These are phyloP conservation scores for Cyberlindnera mrakii DNA, from an alignment of 805 yeast species.

Conservation along the genomic window DNA sequence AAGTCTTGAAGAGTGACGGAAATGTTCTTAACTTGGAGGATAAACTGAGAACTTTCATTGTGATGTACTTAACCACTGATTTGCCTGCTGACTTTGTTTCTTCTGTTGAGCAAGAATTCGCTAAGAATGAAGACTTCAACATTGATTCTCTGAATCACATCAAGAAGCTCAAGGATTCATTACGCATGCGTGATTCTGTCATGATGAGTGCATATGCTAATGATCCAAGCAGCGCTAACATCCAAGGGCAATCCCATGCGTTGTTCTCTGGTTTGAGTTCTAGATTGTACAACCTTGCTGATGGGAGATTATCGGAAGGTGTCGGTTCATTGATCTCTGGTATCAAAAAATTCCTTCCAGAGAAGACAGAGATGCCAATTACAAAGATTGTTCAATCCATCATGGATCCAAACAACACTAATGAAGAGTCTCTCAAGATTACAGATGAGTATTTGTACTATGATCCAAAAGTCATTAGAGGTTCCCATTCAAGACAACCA, in stretches of 20 bases:
- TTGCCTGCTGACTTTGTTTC: conserved; percentile 43
- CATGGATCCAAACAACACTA: conserved; percentile 72
- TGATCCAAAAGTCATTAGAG: conserved; percentile 83
- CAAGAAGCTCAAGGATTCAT: conserved; percentile 72
- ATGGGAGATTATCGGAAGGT: conserved; percentile 81
- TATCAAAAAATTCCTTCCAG: conserved; percentile 80
- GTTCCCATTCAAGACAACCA: conserved; percentile 86
- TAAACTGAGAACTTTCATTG: conserved; percentile 83
- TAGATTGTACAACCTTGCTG: conserved; percentile 72
- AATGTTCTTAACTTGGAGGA: conserved; percentile 65
- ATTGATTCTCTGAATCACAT: conserved; percentile 64
- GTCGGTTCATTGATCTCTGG: conserved; percentile 86
- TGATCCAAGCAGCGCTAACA: conserved; percentile 17
- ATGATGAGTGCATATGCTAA: conserved; percentile 29
- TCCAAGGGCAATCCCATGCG: conserved; percentile 38
- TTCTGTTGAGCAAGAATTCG: conserved; percentile 60
- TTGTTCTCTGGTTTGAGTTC: conserved; percentile 69
- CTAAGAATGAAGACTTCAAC: conserved; percentile 49
- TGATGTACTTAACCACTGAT: conserved; percentile 55
- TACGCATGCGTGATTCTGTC: conserved; percentile 44
- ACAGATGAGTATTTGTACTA: conserved; percentile 88
- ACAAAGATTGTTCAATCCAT: conserved; percentile 89
- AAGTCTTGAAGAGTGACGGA: conserved; percentile 42
- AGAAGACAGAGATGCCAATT: conserved; percentile 79
- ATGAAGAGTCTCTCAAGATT: conserved; percentile 55